Conservation (phyloP, 768 basidiomycete genomes). For the Suillus cothurnatus region DNA sequence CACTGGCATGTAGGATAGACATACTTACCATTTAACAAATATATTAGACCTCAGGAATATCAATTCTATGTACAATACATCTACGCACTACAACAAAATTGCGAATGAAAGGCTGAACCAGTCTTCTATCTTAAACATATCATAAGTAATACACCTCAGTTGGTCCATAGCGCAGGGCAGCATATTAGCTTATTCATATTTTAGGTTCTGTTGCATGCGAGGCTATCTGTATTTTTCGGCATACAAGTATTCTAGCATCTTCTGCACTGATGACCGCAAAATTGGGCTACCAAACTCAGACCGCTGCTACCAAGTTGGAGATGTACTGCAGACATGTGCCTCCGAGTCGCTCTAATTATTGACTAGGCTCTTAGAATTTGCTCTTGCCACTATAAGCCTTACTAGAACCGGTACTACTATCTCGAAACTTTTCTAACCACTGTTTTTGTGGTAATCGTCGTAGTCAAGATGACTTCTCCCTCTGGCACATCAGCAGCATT, state of each 20-base stretch:
- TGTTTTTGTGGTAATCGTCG: neutral
- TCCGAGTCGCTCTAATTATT: too few species aligned
- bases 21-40: neutral
- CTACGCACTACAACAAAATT: neutral
- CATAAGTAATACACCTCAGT: neutral
- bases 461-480: neutral
- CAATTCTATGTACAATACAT: conserved; percentile 13
- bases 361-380: neutral
- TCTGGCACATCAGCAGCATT: neutral
- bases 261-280: too few species aligned
- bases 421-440: neutral
- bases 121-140: neutral
- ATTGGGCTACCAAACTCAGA: too few species aligned
- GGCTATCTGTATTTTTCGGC: neutral
- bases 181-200: neutral
- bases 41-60: neutral
- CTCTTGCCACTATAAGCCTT: too few species aligned
- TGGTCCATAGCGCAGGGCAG: neutral
- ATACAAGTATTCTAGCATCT: too few species aligned
- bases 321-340: too few species aligned
- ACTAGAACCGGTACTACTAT: neutral
- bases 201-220: neutral
- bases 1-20: neutral
- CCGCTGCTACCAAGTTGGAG: too few species aligned
- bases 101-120: neutral